A percentile compares a stretch with the other conserved stretches of the same genome.
These are phyloP conservation scores for Rhododendron ovatum DNA, from an alignment of 148 eudicot genomes.

Conservation along the genomic window DNA sequence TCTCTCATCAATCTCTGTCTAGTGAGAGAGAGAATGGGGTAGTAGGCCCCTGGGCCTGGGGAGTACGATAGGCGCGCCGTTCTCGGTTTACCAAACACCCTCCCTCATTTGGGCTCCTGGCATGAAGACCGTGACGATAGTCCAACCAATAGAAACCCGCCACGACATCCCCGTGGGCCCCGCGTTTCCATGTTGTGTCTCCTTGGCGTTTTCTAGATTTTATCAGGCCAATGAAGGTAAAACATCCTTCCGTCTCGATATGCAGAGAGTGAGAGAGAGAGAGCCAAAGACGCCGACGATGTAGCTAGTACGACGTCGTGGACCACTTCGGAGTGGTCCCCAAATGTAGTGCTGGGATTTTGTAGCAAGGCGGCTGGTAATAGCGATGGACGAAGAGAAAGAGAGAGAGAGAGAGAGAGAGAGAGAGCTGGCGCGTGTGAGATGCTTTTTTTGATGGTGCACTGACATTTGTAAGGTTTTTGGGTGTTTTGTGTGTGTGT, in stretches of 20 bases:
- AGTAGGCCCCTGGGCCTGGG: neutral
- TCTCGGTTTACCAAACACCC: neutral
- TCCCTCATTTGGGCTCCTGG: neutral
- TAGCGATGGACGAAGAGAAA: neutral
- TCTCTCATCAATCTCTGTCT: neutral
- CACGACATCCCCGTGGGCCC: neutral
- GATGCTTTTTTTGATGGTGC: neutral
- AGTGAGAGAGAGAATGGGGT: neutral
- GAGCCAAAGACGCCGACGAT: neutral
- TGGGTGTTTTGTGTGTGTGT: too few relatives aligned
- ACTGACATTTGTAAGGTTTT: too few relatives aligned
- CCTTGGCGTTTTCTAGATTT: neutral
- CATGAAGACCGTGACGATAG: neutral
- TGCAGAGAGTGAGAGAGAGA: neutral
- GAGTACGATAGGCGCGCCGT: conserved; percentile 2
- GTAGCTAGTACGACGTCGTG: neutral
- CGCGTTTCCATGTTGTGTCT: neutral
- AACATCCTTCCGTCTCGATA: neutral
- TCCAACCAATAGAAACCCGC: neutral
- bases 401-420: neutral
- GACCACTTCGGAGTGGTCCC: neutral
- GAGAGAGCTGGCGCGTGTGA: neutral
- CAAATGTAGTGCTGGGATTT: neutral
- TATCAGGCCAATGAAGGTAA: neutral
- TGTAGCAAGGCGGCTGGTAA: neutral